A percentile compares a stretch with the other conserved stretches of the same genome.
Conservation (phyloP, 2,329 filamentous ascomycete species). For the Aspergillus fischeri region DNA sequence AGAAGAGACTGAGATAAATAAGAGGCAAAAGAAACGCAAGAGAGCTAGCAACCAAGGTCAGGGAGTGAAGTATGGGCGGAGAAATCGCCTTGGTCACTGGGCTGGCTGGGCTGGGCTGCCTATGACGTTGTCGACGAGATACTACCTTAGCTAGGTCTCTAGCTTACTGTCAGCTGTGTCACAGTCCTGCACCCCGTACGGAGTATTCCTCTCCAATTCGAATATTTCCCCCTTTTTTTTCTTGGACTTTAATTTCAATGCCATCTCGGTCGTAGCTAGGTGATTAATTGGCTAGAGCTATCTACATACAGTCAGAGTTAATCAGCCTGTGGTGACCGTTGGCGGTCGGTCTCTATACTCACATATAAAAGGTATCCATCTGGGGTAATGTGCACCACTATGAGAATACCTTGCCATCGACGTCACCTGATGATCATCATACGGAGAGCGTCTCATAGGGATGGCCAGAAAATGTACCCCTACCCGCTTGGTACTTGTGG, state of each 20-base stretch:
- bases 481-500: background rate
- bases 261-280: background rate
- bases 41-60: background rate
- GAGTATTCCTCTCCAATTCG: too few relatives aligned
- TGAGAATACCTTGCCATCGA: constrained; percentile 10
- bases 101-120: constrained; percentile 4
- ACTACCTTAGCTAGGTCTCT: background rate
- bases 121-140: constrained; percentile 12
- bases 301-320: background rate
- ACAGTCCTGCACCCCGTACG: background rate
- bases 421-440: constrained; percentile 25
- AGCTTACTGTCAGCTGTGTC: background rate
- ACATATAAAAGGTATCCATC: background rate
- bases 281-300: background rate
- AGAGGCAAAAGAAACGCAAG: background rate
- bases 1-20: background rate
- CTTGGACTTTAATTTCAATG: background rate
- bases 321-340: background rate
- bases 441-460: background rate
- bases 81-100: background rate
- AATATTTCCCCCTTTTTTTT: too few relatives aligned
- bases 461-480: background rate
- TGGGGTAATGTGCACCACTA: background rate
- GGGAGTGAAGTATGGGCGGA: background rate
- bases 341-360: too few relatives aligned